These are phyloP conservation scores for Paraleonurus japonicus DNA, from an alignment of 257 asterid species.

Conservation along the genomic window DNA sequence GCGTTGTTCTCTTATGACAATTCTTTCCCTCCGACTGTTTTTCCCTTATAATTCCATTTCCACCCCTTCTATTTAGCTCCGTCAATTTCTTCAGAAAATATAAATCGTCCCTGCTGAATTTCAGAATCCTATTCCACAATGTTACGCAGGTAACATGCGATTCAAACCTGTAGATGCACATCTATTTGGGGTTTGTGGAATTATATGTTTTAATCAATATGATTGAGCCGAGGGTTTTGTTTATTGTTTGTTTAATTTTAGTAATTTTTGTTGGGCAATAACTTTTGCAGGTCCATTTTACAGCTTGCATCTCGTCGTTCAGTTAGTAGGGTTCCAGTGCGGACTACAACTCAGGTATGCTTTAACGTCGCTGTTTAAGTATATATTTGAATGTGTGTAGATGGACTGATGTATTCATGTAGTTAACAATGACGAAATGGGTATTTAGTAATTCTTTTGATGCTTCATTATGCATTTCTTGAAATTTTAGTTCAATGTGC, in stretches of 20 bases:
- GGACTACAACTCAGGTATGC: slow-evolving; percentile 64
- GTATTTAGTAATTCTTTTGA: background rate
- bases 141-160: slow-evolving; percentile 43
- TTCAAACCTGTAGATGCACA: background rate
- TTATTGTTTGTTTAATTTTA: background rate
- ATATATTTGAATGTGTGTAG: background rate
- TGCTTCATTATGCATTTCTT: slow-evolving; percentile 16
- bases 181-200: background rate
- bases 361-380: background rate
- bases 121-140: slow-evolving; percentile 29
- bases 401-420: slow-evolving; percentile 1
- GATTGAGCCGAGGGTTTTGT: slow-evolving; percentile 28
- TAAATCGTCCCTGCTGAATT: slow-evolving; percentile 30
- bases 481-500: slow-evolving; percentile 1
- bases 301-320: slow-evolving; percentile 60
- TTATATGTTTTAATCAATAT: slow-evolving; percentile 3
- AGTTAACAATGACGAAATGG: background rate
- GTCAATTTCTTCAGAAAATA: slow-evolving; percentile 11
- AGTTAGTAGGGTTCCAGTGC: slow-evolving; percentile 46
- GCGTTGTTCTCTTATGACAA: background rate
- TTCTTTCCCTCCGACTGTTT: background rate
- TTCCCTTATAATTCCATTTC: background rate
- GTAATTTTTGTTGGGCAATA: background rate
- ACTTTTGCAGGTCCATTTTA: slow-evolving; percentile 61
- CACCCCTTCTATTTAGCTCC: background rate